Percentiles rank a stretch among this genome's conserved stretches.
These are phyloP conservation scores for Apiotrichum akiyoshidainum DNA, from an alignment of 1,284 basidiomycete genomes.

Conservation along the genomic window DNA sequence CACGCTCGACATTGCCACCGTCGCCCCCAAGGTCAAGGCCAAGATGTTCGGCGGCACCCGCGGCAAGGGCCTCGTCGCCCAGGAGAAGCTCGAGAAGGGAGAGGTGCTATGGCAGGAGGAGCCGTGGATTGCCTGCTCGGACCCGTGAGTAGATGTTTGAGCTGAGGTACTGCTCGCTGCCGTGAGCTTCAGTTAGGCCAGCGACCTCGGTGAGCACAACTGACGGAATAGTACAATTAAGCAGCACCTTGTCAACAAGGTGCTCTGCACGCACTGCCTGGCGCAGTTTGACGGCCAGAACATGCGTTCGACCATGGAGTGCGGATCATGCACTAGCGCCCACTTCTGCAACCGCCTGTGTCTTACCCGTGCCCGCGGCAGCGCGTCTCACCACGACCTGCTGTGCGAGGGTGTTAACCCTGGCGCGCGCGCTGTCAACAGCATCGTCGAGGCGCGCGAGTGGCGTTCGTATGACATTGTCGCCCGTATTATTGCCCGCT, in stretches of 20 bases:
- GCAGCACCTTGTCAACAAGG: conserved; percentile 18
- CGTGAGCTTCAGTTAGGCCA: not conserved
- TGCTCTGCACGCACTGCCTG: conserved; percentile 43
- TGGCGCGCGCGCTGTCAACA: conserved; percentile 60
- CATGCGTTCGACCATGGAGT: conserved; percentile 31
- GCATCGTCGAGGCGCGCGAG: conserved; percentile 58
- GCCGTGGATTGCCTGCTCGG: conserved; percentile 50
- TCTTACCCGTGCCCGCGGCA: conserved; percentile 55
- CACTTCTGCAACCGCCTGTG: conserved; percentile 78
- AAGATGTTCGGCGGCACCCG: conserved; percentile 67
- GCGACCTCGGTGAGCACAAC: not conserved
- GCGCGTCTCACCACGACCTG: conserved; percentile 62
- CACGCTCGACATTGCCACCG: conserved; percentile 61
- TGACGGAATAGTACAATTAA: conserved; percentile 24
- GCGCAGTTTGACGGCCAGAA: conserved; percentile 26
- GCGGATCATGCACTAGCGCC: conserved; percentile 50
- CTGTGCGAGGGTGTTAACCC: conserved; percentile 74
- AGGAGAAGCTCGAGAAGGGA: conserved; percentile 62
- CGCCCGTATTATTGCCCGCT: conserved; percentile 61
- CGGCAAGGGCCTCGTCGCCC: conserved; percentile 79
- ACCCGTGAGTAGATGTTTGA: conserved; percentile 37
- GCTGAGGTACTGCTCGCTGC: not conserved
- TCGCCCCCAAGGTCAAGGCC: conserved; percentile 65
- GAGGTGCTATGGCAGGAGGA: conserved; percentile 77
- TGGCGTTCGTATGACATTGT: conserved; percentile 77